Percentiles rank a stretch among this genome's conserved stretches.
phyloP scores from a whole-genome alignment of 495 filamentous ascomycete genomes.

The Daldinia loculata region DNA sequence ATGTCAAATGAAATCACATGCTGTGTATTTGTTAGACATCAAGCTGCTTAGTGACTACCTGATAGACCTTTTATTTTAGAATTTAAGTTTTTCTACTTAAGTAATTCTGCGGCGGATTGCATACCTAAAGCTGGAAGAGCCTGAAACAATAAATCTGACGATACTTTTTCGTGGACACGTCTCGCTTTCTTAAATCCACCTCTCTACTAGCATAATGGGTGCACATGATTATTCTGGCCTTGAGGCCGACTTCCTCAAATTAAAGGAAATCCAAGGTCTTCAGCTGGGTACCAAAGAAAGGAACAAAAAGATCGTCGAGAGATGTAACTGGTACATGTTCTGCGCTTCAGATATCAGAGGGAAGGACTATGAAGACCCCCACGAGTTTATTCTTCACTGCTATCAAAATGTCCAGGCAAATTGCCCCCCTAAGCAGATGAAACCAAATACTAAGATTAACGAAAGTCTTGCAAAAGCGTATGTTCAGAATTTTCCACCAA shows the following conservation, averaged over 20 bases:
- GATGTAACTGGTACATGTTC: slow-evolving; percentile 41
- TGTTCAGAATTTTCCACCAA: background rate
- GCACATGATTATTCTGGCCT: background rate
- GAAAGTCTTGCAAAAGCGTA: slow-evolving; percentile 12
- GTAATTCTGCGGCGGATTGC: background rate
- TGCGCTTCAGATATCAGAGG: slow-evolving; percentile 10
- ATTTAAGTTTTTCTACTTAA: background rate
- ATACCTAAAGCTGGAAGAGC: background rate
- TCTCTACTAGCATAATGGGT: background rate
- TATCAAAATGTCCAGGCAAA: background rate
- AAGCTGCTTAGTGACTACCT: background rate
- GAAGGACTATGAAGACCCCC: background rate
- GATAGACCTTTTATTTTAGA: background rate
- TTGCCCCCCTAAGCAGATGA: slow-evolving; percentile 18
- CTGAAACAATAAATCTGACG: background rate
- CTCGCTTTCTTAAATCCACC: background rate
- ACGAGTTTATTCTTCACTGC: slow-evolving; percentile 9
- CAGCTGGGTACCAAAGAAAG: background rate
- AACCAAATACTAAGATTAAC: slow-evolving; percentile 12
- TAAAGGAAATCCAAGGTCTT: slow-evolving; percentile 3
- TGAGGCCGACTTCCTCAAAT: slow-evolving; percentile 10
- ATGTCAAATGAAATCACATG: background rate
- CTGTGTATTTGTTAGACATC: background rate
- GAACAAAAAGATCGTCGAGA: slow-evolving; percentile 12
- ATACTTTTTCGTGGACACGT: background rate